A percentile compares a stretch with the other conserved stretches of the same genome.
Conservation (phyloP, 2,329 filamentous ascomycete species). For the Ophiostoma novo-ulmi region DNA sequence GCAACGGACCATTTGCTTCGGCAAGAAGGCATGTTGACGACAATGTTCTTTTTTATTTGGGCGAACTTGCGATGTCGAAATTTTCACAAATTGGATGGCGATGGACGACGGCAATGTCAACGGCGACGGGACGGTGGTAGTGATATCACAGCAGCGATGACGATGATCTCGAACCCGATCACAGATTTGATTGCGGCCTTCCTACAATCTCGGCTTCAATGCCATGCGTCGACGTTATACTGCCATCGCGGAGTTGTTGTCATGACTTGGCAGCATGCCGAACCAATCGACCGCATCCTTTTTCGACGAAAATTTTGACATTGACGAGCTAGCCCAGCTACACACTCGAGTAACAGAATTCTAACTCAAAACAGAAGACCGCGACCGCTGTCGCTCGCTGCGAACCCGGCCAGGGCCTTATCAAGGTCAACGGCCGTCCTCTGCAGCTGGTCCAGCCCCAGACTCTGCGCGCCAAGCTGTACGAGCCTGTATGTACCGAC, state of each 20-base stretch:
- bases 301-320: not conserved
- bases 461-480: conserved; percentile 57
- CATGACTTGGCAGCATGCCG: not conserved
- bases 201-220: not conserved
- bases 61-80: not conserved
- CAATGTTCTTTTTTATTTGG: not conserved
- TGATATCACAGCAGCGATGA: conserved; percentile 7
- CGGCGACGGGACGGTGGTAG: not conserved
- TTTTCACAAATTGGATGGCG: not conserved
- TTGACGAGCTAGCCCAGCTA: not conserved
- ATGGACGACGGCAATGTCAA: not conserved
- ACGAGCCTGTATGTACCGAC: conserved; percentile 64
- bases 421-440: conserved; percentile 98
- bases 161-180: not conserved
- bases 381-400: conserved; percentile 87
- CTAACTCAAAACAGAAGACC: conserved; percentile 53
- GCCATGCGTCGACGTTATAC: not conserved
- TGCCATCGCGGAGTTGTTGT: not conserved
- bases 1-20: conserved; percentile 94
- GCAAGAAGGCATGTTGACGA: conserved; percentile 61
- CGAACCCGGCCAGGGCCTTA: conserved; percentile 64
- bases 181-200: not conserved
- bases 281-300: not conserved
- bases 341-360: not conserved
- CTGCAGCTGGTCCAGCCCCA: conserved; percentile 42